Evolutionary conservation across 2,329 filamentous ascomycete species (phyloP), one percentile per base, ranked within the genome.

Genomic region (Botryotinia calthae): DNA sequence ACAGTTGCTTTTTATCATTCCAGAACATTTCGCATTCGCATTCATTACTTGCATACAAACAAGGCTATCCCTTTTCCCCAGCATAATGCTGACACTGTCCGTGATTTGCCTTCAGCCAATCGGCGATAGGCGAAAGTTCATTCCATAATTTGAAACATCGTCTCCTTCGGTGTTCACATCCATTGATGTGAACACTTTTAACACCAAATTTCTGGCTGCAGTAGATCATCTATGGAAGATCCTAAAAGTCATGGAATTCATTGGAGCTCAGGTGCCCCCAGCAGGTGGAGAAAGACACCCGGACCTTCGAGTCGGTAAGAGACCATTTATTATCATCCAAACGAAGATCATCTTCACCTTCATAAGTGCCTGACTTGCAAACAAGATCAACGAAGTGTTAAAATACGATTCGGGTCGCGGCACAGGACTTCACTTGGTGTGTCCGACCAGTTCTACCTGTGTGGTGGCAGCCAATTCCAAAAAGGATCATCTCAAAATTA

Each of bases 241-340:
- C n/a, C 18, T 22, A 18, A 64, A n/a, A n/a, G 31, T 22, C 20
- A 25, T 22, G 48, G 18, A 18, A 14, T 54, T 20, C 48, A 42
- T 42, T 56, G 12, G 37, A 42, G 25, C 48, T 56, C 65, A 56
- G 64, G 46, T 40, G 25, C 46, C 34, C 28, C 25, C 64, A 42
- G n/a, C 10, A 31, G 37, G 51, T 25, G 64, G 63, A 66, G 64
- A 51, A 66, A 54, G 28, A 28, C 46, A 42, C 48, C 48, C 48
- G 37, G 65, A 25, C 65, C 65, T 68, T 56, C 48, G 28, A 68
- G 34, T 56, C 34, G 48, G 34, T 56, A 68, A 68, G 48, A n/a
- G 31, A 22, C 18, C 25, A 40, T 34, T n/a, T n/a, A 56, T 44
- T 42, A 18, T 28, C 65, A 42, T 56, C 25, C 40, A 6, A 51